phyloP scores from a whole-genome alignment of 192 early-diverging fungal species.

The Phlyctochytrium planicorne region DNA sequence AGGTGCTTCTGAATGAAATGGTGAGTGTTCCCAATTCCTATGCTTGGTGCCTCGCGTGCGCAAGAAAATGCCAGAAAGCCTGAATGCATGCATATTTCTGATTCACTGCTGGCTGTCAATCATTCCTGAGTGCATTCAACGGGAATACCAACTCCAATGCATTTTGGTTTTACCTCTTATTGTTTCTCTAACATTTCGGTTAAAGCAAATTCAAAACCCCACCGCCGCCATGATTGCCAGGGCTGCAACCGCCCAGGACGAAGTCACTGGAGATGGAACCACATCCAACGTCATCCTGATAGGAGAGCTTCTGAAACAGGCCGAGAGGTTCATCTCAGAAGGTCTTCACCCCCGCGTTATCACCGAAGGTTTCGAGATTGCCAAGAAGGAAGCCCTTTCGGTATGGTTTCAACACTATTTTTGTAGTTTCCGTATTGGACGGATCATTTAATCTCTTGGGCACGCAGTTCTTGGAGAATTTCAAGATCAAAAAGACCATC shows the following conservation, averaged over 20 bases:
- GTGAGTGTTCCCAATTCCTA: slow-evolving; percentile 42
- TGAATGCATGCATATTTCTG: too few species aligned
- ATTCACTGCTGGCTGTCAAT: too few species aligned
- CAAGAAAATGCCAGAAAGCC: not conserved
- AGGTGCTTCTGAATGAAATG: slow-evolving; percentile 98
- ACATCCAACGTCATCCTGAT: slow-evolving; percentile 96
- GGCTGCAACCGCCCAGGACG: slow-evolving; percentile 98
- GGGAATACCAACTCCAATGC: too few species aligned
- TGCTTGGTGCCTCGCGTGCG: too few species aligned
- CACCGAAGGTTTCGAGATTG: slow-evolving; percentile 95
- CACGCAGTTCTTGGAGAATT: slow-evolving; percentile 81
- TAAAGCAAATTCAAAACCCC: slow-evolving; percentile 99
- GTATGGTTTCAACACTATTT: slow-evolving; percentile 40
- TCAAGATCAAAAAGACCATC: slow-evolving; percentile 72
- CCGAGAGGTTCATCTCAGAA: slow-evolving; percentile 88
- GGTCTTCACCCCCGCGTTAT: slow-evolving; percentile 94
- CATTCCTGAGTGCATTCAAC: too few species aligned
- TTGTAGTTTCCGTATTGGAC: slow-evolving; percentile 9
- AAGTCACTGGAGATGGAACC: slow-evolving; percentile 98
- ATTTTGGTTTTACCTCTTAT: too few species aligned
- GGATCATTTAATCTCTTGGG: too few species aligned
- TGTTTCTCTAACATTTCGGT: not conserved
- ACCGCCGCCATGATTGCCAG: slow-evolving; percentile 99
- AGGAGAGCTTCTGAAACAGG: slow-evolving; percentile 96
- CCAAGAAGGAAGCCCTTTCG: slow-evolving; percentile 89